A percentile compares a stretch with the other conserved stretches of the same genome.
These are phyloP conservation scores for Boechera stricta DNA, from an alignment of 345 rosid genomes.

Conservation along the genomic window DNA sequence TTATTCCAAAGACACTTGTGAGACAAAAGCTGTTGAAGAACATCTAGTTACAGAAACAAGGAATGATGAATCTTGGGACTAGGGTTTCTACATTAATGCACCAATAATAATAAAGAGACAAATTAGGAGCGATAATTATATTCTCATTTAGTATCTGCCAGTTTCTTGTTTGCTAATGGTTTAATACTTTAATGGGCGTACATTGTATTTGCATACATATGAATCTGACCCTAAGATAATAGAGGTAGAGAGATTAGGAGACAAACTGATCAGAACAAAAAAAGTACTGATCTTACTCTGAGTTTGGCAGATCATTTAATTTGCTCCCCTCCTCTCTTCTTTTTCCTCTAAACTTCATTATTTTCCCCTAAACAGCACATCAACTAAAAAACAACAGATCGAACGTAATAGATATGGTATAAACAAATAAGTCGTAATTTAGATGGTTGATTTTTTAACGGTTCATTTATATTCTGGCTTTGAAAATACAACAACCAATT, in stretches of 20 bases:
- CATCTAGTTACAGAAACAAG: slow-evolving; percentile 42
- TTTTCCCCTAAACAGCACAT: background rate
- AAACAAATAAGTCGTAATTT: background rate
- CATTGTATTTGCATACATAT: slow-evolving; percentile 16
- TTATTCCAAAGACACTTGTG: slow-evolving; percentile 28
- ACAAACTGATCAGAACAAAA: slow-evolving; percentile 43
- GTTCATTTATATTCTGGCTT: background rate
- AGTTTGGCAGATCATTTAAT: slow-evolving; percentile 39
- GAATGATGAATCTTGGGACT: slow-evolving; percentile 48
- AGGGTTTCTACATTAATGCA: slow-evolving; percentile 37
- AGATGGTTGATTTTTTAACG: background rate
- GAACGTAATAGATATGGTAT: background rate
- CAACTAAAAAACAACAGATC: background rate
- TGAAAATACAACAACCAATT: background rate
- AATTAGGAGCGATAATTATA: slow-evolving; percentile 10
- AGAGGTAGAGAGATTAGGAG: slow-evolving; percentile 43
- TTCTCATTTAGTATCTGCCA: slow-evolving; percentile 43
- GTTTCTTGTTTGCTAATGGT: slow-evolving; percentile 43
- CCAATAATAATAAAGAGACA: slow-evolving; percentile 26
- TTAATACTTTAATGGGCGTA: slow-evolving; percentile 4
- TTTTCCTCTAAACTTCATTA: background rate
- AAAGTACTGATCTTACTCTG: slow-evolving; percentile 19
- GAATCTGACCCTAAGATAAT: slow-evolving; percentile 41
- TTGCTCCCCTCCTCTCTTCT: slow-evolving; percentile 1
- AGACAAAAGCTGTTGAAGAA: slow-evolving; percentile 48